Base-by-base conservation (phyloP, 164 flowering plant genomes). In the Akebia trifoliata region DNA sequence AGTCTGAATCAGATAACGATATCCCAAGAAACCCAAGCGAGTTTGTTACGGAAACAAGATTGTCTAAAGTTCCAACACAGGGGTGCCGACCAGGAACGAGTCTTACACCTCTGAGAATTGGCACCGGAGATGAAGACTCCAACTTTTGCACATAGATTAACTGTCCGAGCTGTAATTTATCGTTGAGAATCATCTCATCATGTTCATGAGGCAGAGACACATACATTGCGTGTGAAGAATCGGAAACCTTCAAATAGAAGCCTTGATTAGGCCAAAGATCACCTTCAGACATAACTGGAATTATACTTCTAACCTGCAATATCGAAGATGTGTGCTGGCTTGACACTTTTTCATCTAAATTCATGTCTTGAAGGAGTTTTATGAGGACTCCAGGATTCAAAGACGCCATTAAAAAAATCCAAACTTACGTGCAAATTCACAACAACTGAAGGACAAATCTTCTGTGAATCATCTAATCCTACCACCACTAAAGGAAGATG, bases 191-290 rank as follows among this genome's bases (percentile, higher is more conserved):
- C 74, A 84, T 60, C 9, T 88, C 89, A 50, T 78, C 69, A 0
- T 81, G 67, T 30, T 81, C 83, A 29, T 67, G 51, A 22, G 89
- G 81, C 48, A 88, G 61, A 29, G 85, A 72, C 8, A 78, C 90
- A 45, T 74, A 81, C 20, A 70, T 69, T 8, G 88, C 78, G 49
- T 84, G 90, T 0, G 84, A 73, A 5, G 68, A 69, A 74, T 88
- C 93, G 0, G 90, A 78, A 28, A 88, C 87, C 60, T 81, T 82
- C 50, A 88, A 57, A 65, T 71, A 82, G 56, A 86, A 88, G 2
- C 93, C 93, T 56, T 72, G 69, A 31, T 75, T 84, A 9, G 90
- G 90, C 84, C 77, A 86, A n/a, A 88, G 78, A 68, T 76, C 74
- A 11, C 75, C 75, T 25, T 70, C 84, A 39, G 68, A 69, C 59